Evolutionary conservation across 2,329 filamentous ascomycete genomes (phyloP), one percentile per base, ranked within the genome.

Genomic region (Diaporthe citri): DNA sequence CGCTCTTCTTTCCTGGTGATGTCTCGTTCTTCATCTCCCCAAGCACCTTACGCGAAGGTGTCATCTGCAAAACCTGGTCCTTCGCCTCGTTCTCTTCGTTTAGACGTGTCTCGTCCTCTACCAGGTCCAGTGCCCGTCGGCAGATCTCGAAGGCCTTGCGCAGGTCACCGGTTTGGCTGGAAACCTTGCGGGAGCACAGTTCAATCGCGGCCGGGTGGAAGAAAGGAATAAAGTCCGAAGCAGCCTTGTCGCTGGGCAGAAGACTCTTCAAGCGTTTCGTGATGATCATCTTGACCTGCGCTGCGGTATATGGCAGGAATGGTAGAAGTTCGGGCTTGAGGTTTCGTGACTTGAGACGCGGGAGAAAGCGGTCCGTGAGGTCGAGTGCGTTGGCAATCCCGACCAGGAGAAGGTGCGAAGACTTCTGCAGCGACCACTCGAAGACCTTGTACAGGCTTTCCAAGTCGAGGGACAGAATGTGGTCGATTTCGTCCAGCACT

Each of bases 341-440:
- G 79, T 97, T 97, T 80, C 95, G 94, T 28, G 95, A 92, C 86
- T 98, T 98, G 77, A 99, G 90, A 70, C 96, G 93, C 67, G 97
- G 97, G 28, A 99, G 89, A 79, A 98, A 98, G 13, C 97, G 94
- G 82, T 98, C 97, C 0, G 97, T 99, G 74, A 99, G 87, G 82
- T 99, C 97, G 72, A 99, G 88, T 5, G 97, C 97, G 81, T 99
- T 99, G 79, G 97, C 97, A 80, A 99, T 98, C 64, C 97, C 97
- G 67, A 99, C 90, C 25, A 99, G 87, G 48, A 97, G 87, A 7
- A 99, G 91, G 28, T 91, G 91, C 0, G 97, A 98, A 1, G 91
- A 90, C 77, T 92, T 92, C 77, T 95, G 91, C 80, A 99, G 87
- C 1, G 97, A 97, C 96, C 96, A 98, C 82, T 98, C 96, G 79